Conservation (phyloP, 352 stramenopile species). For the Pythium myriotylum region DNA sequence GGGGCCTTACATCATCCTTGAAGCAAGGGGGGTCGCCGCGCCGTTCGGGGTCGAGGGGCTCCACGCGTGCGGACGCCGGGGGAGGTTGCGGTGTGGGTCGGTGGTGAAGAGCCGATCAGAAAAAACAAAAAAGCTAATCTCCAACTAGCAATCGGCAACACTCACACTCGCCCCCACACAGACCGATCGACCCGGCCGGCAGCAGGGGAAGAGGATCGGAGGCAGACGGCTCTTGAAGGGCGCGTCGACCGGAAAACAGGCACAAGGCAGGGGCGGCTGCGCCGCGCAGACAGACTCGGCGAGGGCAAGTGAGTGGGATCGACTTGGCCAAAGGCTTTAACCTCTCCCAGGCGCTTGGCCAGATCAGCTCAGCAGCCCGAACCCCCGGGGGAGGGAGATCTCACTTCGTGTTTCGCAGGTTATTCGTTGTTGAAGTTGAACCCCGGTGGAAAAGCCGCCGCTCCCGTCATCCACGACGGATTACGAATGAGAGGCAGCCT, state of each 20-base stretch:
- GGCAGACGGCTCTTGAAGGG: constrained; percentile 8
- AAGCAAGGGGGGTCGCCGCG: no score
- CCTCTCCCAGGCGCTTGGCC: constrained; percentile 5
- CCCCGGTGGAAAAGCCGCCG: neutral
- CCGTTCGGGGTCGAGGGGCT: no score
- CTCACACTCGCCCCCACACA: neutral
- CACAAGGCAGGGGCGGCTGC: constrained; percentile 11
- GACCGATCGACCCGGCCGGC: neutral
- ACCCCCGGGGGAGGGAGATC: neutral
- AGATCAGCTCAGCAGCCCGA: constrained; percentile 7
- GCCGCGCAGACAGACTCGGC: constrained; percentile 14
- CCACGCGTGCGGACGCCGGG: neutral
- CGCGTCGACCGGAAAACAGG: constrained; percentile 11
- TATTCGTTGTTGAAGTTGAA: no score
- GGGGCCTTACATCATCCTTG: constrained; percentile 29
- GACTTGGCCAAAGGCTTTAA: constrained; percentile 1
- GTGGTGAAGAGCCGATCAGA: neutral
- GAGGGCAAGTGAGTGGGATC: constrained; percentile 29
- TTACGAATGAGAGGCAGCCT: neutral
- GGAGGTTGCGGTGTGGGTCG: constrained; percentile 9
- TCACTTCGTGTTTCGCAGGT: no score
- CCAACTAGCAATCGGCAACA: constrained; percentile 7
- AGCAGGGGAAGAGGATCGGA: neutral
- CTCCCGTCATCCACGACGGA: neutral
- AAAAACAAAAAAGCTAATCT: neutral